A percentile compares a stretch with the other conserved stretches of the same genome.
These are phyloP conservation scores for Cocos nucifera DNA, from an alignment of 176 grass and related monocot genomes.

Conservation along the genomic window DNA sequence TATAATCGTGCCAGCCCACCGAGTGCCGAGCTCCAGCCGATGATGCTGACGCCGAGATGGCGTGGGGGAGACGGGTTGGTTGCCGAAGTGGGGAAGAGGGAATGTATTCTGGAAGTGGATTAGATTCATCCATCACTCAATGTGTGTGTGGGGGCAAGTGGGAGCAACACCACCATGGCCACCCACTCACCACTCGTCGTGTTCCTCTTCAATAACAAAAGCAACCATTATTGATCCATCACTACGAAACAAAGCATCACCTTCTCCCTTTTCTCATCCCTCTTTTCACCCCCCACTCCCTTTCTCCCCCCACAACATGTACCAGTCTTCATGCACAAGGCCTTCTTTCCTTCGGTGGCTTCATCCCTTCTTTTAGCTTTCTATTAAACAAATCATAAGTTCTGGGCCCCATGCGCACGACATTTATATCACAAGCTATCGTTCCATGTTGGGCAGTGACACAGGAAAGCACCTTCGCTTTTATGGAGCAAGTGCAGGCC, in stretches of 20 bases:
- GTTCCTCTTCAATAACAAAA: too few species aligned
- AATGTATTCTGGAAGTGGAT: too few species aligned
- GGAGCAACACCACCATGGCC: too few species aligned
- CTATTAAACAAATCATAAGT: background rate
- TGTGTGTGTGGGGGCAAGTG: too few species aligned
- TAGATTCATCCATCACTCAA: too few species aligned
- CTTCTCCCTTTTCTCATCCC: background rate
- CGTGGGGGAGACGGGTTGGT: too few species aligned
- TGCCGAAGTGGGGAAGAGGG: too few species aligned
- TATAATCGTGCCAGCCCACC: too few species aligned
- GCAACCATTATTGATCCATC: background rate
- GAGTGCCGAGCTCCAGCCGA: too few species aligned
- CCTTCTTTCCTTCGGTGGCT: background rate
- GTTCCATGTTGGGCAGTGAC: background rate
- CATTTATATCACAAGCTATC: too few species aligned
- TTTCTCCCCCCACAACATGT: background rate
- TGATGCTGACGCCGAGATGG: too few species aligned
- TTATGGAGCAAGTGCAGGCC: slow-evolving; percentile 1
- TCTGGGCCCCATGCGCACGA: background rate
- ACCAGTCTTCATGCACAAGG: background rate
- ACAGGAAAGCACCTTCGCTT: background rate
- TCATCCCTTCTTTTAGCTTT: background rate
- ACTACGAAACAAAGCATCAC: background rate
- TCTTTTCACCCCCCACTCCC: background rate
- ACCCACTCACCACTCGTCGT: too few species aligned